phyloP scores from a whole-genome alignment of 345 rosid species.

The Hibiscus trionum region DNA sequence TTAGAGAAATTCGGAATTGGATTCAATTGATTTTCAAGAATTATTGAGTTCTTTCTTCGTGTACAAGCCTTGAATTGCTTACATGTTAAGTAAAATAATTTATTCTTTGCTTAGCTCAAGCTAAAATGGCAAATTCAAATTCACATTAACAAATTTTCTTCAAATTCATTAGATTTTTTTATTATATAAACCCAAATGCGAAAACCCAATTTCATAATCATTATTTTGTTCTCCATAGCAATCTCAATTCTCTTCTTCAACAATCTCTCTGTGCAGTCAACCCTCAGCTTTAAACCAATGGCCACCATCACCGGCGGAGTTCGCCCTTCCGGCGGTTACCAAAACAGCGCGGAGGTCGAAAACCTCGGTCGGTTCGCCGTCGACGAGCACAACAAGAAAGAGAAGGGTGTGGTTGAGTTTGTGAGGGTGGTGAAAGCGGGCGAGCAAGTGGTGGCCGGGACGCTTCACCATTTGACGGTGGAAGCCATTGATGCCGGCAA shows the following conservation, averaged over 20 bases:
- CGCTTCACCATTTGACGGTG: slow-evolving; percentile 67
- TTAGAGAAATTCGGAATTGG: no score
- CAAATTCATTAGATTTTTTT: not conserved
- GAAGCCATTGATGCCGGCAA: slow-evolving; percentile 78
- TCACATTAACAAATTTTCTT: not conserved
- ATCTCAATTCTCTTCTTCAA: not conserved
- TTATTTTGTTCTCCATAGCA: not conserved
- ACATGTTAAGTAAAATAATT: not conserved
- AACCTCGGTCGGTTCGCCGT: slow-evolving; percentile 82
- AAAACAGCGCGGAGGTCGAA: slow-evolving; percentile 59
- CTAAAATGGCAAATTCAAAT: not conserved
- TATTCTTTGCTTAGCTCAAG: not conserved
- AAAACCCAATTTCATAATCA: not conserved
- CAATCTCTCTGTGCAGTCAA: slow-evolving; percentile 22
- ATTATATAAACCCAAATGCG: not conserved
- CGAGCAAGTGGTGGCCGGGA: slow-evolving; percentile 85
- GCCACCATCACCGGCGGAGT: slow-evolving; percentile 43
- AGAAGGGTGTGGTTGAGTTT: slow-evolving; percentile 82
- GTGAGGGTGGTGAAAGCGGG: slow-evolving; percentile 74
- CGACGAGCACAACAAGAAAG: slow-evolving; percentile 81
- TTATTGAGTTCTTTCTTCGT: not conserved
- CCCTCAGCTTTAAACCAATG: slow-evolving; percentile 28
- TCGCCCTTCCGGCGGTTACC: slow-evolving; percentile 35
- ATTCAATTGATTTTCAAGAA: no score
- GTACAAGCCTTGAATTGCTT: not conserved